Conservation (phyloP, 768 basidiomycete genomes). For the Ramaria sp. region DNA sequence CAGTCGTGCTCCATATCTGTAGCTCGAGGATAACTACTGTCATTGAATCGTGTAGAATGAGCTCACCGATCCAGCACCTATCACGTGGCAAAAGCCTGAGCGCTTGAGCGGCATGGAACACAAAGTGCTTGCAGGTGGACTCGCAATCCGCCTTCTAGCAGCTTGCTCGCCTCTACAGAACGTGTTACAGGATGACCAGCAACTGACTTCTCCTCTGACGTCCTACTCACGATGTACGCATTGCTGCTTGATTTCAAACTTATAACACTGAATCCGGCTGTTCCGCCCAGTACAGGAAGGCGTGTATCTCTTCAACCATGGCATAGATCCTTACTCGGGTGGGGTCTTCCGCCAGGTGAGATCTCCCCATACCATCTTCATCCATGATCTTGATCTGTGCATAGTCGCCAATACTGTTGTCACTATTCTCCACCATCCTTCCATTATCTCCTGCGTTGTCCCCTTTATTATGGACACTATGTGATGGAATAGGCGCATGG, state of each 20-base stretch:
- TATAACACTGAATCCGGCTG: slow-evolving; percentile 10
- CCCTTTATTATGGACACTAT: slow-evolving; percentile 58
- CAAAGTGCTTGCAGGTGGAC: not conserved
- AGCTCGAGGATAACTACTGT: no score
- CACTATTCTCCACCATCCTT: slow-evolving; percentile 61
- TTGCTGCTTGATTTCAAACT: not conserved
- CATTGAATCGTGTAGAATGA: no score
- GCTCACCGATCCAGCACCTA: no score
- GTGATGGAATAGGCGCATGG: slow-evolving; percentile 60
- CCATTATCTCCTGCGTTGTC: slow-evolving; percentile 39
- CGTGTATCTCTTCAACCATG: slow-evolving; percentile 65
- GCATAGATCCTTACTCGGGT: slow-evolving; percentile 81
- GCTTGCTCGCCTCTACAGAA: slow-evolving; percentile 39
- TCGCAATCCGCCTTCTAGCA: slow-evolving; percentile 33
- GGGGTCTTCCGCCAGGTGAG: slow-evolving; percentile 80
- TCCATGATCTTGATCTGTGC: not conserved
- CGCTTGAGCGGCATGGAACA: not conserved
- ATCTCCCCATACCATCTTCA: not conserved
- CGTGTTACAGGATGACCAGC: slow-evolving; percentile 55
- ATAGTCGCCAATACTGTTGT: slow-evolving; percentile 75
- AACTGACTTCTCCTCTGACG: slow-evolving; percentile 73
- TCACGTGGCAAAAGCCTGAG: not conserved
- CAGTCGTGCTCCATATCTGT: no score
- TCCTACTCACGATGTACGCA: slow-evolving; percentile 66
- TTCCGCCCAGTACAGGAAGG: slow-evolving; percentile 72